Conservation (phyloP, 352 stramenopile genomes). For the Globisporangium paddicum region DNA sequence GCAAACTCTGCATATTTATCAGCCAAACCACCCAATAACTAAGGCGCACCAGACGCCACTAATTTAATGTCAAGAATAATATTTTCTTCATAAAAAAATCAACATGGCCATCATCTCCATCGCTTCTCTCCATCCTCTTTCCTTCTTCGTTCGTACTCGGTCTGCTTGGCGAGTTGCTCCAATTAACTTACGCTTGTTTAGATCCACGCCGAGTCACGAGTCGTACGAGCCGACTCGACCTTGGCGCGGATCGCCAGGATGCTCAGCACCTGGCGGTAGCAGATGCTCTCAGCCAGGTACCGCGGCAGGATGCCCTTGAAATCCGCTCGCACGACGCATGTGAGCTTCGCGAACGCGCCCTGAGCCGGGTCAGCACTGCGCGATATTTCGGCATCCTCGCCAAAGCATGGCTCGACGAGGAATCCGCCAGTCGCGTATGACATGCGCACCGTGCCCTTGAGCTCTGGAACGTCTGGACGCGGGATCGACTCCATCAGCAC, state of each 20-base stretch:
- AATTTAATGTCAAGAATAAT: background rate
- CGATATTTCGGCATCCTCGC: conserved; percentile 18
- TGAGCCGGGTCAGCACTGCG: conserved; percentile 5
- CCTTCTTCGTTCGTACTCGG: background rate
- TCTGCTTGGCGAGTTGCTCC: background rate
- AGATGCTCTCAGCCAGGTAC: conserved; percentile 71
- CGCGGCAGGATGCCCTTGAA: conserved; percentile 62
- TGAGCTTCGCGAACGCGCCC: conserved; percentile 34
- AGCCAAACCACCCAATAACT: background rate
- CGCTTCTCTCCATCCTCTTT: too few relatives aligned
- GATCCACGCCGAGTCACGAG: conserved; percentile 22
- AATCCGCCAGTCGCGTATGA: conserved; percentile 67
- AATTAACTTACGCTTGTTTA: conserved; percentile 9
- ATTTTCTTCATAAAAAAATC: background rate
- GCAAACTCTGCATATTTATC: background rate
- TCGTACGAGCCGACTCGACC: conserved; percentile 29
- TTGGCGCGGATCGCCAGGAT: conserved; percentile 43
- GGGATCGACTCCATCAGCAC: conserved; percentile 69
- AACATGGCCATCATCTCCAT: background rate
- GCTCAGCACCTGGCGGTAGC: conserved; percentile 67
- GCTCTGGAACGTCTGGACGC: conserved; percentile 56
- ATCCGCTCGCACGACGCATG: conserved; percentile 48
- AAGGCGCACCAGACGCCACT: background rate
- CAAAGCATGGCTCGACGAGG: conserved; percentile 47
- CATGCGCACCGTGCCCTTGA: conserved; percentile 69